phyloP scores from a whole-genome alignment of 768 basidiomycete species.

The Ramaria sp. region DNA sequence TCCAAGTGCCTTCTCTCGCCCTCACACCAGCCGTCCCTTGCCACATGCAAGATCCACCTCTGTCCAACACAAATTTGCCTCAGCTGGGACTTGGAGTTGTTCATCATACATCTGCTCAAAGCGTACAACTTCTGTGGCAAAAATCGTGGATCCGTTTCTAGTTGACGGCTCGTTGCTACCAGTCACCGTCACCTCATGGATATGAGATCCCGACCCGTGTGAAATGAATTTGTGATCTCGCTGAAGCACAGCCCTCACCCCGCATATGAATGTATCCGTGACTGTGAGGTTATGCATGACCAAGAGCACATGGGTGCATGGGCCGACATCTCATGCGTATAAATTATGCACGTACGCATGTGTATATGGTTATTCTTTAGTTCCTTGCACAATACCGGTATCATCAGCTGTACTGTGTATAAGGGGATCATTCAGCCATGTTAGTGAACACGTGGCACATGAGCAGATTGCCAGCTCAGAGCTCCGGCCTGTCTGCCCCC shows the following conservation, averaged over 20 bases:
- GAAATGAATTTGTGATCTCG: not conserved
- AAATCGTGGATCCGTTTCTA: slow-evolving; percentile 19
- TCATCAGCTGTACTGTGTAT: slow-evolving; percentile 37
- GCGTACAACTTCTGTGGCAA: slow-evolving; percentile 32
- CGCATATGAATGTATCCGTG: slow-evolving; percentile 51
- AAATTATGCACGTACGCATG: slow-evolving; percentile 76
- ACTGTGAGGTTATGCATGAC: slow-evolving; percentile 67
- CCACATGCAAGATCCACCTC: slow-evolving; percentile 61
- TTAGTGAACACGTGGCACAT: slow-evolving; percentile 50
- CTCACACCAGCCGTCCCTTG: slow-evolving; percentile 62
- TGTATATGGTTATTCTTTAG: slow-evolving; percentile 24
- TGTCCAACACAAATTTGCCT: slow-evolving; percentile 49
- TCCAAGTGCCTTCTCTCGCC: slow-evolving; percentile 25
- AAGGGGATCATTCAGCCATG: slow-evolving; percentile 23
- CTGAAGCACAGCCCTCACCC: slow-evolving; percentile 35
- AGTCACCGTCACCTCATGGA: not conserved
- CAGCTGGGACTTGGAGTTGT: slow-evolving; percentile 31
- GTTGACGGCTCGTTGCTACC: not conserved
- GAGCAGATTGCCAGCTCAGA: slow-evolving; percentile 25
- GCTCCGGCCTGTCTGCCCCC: too few relatives aligned
- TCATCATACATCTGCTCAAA: slow-evolving; percentile 48
- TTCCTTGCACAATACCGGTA: not conserved
- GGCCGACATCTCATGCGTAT: slow-evolving; percentile 83
- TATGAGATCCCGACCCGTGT: not conserved
- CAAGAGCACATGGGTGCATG: slow-evolving; percentile 67